Evolutionary conservation across 2,329 filamentous ascomycete genomes (phyloP).

Genomic region (Boeremia lycopersici): DNA sequence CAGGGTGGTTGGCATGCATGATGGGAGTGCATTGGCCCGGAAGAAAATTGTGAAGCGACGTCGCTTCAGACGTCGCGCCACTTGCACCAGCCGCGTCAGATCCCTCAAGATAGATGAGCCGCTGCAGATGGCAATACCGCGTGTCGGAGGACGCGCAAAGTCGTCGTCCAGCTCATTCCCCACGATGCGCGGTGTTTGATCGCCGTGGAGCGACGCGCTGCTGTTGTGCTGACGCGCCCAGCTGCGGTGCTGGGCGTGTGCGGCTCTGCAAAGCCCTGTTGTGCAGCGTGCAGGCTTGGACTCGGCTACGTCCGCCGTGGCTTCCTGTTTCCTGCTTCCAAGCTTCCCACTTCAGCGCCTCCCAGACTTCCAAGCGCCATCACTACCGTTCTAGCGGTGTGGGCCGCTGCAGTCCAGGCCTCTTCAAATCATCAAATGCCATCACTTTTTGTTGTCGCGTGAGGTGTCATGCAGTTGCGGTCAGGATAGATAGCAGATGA

Average conservation of each 20-base stretch:
- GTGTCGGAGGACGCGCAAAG: conserved; percentile 10
- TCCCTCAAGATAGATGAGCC: conserved; percentile 15
- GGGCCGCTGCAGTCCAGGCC: conserved; percentile 3
- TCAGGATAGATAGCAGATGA: conserved; percentile 8
- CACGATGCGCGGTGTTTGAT: conserved; percentile 16
- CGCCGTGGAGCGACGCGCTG: conserved; percentile 1
- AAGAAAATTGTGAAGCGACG: conserved; percentile 5
- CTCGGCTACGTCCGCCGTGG: conserved; percentile 8
- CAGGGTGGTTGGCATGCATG: conserved; percentile 6
- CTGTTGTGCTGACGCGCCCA: conserved; percentile 2
- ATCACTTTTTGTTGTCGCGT: conserved; percentile 6
- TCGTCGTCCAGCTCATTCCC: conserved; percentile 6
- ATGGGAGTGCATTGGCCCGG: conserved; percentile 8
- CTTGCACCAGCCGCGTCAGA: conserved; percentile 6
- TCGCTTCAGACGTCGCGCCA: background rate
- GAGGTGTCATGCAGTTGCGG: conserved; percentile 8
- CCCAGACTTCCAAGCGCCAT: background rate
- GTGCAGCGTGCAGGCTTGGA: conserved; percentile 2
- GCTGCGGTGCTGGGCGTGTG: conserved; percentile 1
- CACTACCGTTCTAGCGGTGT: conserved; percentile 2
- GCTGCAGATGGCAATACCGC: conserved; percentile 15
- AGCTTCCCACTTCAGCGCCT: background rate
- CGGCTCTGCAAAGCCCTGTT: conserved; percentile 8
- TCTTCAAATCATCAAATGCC: conserved; percentile 4
- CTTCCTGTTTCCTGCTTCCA: background rate